A percentile compares a stretch with the other conserved stretches of the same genome.
Conservation (phyloP, 768 basidiomycete genomes). For the Mycena amicta region DNA sequence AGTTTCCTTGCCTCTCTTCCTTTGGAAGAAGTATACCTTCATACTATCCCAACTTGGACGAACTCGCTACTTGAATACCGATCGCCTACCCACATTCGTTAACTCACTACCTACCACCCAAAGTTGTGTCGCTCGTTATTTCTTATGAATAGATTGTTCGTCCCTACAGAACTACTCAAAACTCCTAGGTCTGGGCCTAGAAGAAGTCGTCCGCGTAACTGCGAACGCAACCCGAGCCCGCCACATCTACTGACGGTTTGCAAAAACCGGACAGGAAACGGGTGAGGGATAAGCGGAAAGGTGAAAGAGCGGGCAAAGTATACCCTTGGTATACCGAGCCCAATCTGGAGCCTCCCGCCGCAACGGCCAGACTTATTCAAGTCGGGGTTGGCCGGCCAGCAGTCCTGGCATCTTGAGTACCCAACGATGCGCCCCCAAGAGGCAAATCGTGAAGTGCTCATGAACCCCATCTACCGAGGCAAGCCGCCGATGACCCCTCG, state of each 20-base stretch:
- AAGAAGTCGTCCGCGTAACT: not conserved
- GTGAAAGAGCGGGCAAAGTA: too few relatives aligned
- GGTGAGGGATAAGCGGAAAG: constrained; percentile 1
- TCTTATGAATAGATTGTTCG: too few relatives aligned
- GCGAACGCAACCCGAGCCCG: constrained; percentile 9
- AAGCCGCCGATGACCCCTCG: constrained; percentile 4
- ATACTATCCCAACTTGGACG: too few relatives aligned
- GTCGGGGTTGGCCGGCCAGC: not conserved
- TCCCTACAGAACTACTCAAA: too few relatives aligned
- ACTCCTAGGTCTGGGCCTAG: constrained; percentile 3
- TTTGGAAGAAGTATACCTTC: too few relatives aligned
- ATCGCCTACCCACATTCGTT: too few relatives aligned
- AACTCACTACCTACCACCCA: too few relatives aligned
- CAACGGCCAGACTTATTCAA: not conserved
- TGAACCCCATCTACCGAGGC: not conserved
- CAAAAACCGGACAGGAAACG: constrained; percentile 3
- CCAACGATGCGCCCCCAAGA: not conserved
- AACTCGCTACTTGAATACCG: too few relatives aligned
- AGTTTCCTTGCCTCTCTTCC: too few relatives aligned
- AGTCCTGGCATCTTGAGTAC: not conserved
- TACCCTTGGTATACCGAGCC: not conserved
- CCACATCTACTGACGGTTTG: constrained; percentile 7
- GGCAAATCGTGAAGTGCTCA: not conserved
- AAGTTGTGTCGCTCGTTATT: too few relatives aligned
- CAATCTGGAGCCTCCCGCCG: not conserved